Base-by-base conservation (phyloP, 2,329 filamentous ascomycete species). In the Setomelanomma holmii region DNA sequence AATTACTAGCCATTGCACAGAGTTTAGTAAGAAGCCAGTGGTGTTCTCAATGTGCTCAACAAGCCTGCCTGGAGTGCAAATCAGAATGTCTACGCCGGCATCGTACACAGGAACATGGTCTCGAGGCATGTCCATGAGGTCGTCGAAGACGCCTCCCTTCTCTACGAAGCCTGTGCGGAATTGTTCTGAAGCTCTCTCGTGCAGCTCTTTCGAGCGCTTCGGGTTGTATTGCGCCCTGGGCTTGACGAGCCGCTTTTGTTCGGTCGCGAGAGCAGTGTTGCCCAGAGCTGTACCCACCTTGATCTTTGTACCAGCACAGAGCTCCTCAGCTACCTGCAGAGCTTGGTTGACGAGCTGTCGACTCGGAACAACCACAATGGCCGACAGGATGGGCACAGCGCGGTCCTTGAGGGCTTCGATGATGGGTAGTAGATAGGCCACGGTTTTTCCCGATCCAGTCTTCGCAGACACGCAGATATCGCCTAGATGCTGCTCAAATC, bases 371-470 rank as follows among this genome's bases (percentile, higher is more conserved):
- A 99, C 88, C 40, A 99, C 86, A 1, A 99, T 75, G 0, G 88
- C 93, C 34, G 90, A 84, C 7, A 99, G 77, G 49, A 84, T 84
- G 0, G 89, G 89, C 10, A 86, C 81, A 19, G 78, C 77, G 12
- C 83, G 82, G 24, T 84, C 80, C 60, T 88, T 87, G 42, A 99
- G 79, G 44, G 89, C 87, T 40, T 91, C 86, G 4, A 96, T 83
- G 52, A 99, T 86, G 0, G 95, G 95, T 2, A 99, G 78, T 0
- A 93, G 85, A 67, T 99, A 99, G 0, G 93, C 89, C 14, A 99
- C 75, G 0, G 95, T 99, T 72, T 99, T 99, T 50, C 95, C 95
- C 0, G 95, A 98, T 7, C 95, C 95, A 0, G 95, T 99, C 1
- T 93, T 90, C 0, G 96, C 95, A 6, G 92, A 95, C 2, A 99